These are phyloP conservation scores for Fusarium azukiicola DNA, from an alignment of 2,329 filamentous ascomycete genomes.

Conservation along the genomic window DNA sequence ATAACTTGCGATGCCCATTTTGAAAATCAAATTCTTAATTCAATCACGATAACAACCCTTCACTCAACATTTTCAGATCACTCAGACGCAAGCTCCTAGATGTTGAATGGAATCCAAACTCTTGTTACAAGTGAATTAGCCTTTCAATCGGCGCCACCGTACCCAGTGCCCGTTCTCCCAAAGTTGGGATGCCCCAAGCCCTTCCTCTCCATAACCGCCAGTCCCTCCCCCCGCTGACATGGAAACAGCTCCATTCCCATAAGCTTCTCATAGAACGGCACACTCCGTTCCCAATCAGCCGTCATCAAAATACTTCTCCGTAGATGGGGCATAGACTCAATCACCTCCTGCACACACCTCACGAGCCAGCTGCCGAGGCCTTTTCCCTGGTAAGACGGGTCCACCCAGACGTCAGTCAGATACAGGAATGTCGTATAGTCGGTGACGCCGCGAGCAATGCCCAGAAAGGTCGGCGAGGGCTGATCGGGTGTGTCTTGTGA, in stretches of 20 bases:
- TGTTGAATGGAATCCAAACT: background rate
- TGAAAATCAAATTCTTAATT: too few relatives aligned
- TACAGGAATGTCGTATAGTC: slow-evolving; percentile 83
- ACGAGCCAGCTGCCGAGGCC: slow-evolving; percentile 83
- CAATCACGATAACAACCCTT: too few relatives aligned
- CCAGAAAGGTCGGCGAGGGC: slow-evolving; percentile 44
- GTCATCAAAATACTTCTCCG: slow-evolving; percentile 75
- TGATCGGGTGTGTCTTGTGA: background rate
- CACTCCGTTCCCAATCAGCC: slow-evolving; percentile 56
- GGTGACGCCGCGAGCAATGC: slow-evolving; percentile 75
- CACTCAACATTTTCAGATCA: too few relatives aligned
- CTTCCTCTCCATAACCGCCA: slow-evolving; percentile 54
- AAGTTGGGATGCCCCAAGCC: slow-evolving; percentile 50
- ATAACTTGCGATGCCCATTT: too few relatives aligned
- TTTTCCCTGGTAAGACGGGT: slow-evolving; percentile 73
- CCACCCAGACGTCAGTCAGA: slow-evolving; percentile 81
- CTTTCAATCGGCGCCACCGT: background rate
- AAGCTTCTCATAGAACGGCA: slow-evolving; percentile 59
- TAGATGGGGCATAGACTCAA: slow-evolving; percentile 75
- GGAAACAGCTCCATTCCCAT: slow-evolving; percentile 58
- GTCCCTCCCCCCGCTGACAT: slow-evolving; percentile 44
- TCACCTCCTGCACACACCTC: slow-evolving; percentile 74
- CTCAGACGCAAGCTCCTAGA: too few relatives aligned
- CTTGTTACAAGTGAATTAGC: background rate
- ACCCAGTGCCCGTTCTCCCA: slow-evolving; percentile 14